Evolutionary conservation across 441 rosid species (phyloP), one percentile per base, ranked within the genome.

Genomic region (Omphalea diandra): DNA sequence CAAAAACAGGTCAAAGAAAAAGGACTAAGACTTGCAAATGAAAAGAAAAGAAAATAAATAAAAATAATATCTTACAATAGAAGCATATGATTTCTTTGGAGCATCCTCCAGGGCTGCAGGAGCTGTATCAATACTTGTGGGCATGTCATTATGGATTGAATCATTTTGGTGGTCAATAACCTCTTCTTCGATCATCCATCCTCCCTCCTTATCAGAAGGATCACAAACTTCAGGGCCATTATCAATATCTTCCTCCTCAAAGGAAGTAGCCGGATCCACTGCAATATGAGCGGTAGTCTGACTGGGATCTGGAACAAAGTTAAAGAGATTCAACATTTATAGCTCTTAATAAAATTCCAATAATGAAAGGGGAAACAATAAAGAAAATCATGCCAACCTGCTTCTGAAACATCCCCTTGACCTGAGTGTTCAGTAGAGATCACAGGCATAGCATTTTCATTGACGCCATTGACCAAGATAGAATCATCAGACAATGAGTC

Each of bases 131-230:
- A 22, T 76, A 57, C 20, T 65, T 22, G 65, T 35, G 56, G 32
- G 53, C 75, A 63, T 69, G 63, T 86, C 88, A 78, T n/a, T n/a
- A n/a, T n/a, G n/a, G n/a, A n/a, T n/a, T n/a, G n/a, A n/a, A n/a
- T 76, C 84, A 56, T 69, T 47, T 56, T 78, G 80, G 38, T 78
- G 77, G 74, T 85, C 90, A 29, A 80, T 73, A 73, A 79, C 73
- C 64, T 84, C 94, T 2, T 74, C 90, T 64, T 89, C 93, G 70
- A 81, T 73, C 65, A 84, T 87, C 32, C 84, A 87, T 56, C 87
- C 94, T 71, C 87, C 94, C 64, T 84, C 97, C 75, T 82, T 86
- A 70, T 87, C 95, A 52, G 91, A 88, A 76, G 88, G 87, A 75
- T 87, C 87, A 77, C 65, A 85, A 68, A 84, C 93, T 80, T 87